phyloP scores from a whole-genome alignment of 768 basidiomycete species.

The Rhodosporidiobolus sp. region DNA sequence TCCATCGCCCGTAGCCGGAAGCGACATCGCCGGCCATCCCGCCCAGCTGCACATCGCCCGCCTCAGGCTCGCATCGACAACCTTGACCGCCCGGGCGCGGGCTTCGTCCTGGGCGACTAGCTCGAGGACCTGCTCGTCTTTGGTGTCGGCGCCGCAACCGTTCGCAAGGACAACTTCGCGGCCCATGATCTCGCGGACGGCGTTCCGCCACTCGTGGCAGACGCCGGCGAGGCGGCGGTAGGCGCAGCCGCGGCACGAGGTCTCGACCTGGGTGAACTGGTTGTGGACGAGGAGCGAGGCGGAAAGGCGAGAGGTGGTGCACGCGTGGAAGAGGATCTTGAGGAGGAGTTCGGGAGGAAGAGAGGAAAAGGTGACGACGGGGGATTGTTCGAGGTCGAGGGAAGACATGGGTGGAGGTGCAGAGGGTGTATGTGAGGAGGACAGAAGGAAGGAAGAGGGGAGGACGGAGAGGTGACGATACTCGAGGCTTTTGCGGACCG shows the following conservation, averaged over 20 bases:
- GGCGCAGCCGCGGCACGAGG: slow-evolving; percentile 16
- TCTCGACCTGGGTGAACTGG: slow-evolving; percentile 12
- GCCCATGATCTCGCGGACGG: slow-evolving; percentile 13
- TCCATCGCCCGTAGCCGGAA: neutral
- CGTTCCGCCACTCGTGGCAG: neutral
- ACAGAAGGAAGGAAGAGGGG: neutral
- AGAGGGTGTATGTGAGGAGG: neutral
- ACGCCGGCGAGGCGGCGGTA: slow-evolving; percentile 20
- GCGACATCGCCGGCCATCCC: slow-evolving; percentile 2
- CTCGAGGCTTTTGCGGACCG: neutral
- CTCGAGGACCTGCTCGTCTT: slow-evolving; percentile 16
- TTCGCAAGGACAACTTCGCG: slow-evolving; percentile 9
- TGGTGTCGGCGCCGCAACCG: slow-evolving; percentile 2
- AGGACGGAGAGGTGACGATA: neutral
- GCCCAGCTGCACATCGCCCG: neutral
- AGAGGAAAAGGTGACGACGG: neutral
- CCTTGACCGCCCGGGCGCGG: neutral
- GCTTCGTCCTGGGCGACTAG: neutral
- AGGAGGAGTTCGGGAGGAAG: slow-evolving; percentile 26
- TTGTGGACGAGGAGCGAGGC: slow-evolving; percentile 12
- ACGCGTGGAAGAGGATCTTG: slow-evolving; percentile 15
- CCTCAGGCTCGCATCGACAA: slow-evolving; percentile 16
- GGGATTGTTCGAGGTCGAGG: neutral
- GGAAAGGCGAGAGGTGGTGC: slow-evolving; percentile 7
- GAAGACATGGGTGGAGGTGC: neutral